Conservation (phyloP, 768 basidiomycete genomes). For the Pholiota conissans region DNA sequence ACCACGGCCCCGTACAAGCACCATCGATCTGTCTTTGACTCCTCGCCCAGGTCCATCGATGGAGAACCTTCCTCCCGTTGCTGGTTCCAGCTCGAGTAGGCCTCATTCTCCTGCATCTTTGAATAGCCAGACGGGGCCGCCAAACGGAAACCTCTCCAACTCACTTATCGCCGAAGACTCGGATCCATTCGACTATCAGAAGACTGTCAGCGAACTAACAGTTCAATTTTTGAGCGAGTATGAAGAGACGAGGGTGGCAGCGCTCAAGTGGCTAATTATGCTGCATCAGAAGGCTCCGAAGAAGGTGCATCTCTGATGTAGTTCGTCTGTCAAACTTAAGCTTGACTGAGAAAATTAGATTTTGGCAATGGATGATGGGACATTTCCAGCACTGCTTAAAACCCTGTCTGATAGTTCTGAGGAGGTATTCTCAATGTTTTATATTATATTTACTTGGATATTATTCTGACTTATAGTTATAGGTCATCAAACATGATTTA, state of each 20-base stretch:
- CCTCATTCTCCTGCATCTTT: conserved; percentile 64
- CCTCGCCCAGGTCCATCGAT: conserved; percentile 32
- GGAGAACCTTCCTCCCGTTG: conserved; percentile 31
- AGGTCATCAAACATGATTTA: conserved; percentile 96
- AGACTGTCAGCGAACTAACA: conserved; percentile 90
- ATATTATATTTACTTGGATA: neutral
- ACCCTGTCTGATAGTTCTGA: conserved; percentile 96
- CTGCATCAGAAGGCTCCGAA: conserved; percentile 96
- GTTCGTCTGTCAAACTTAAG: neutral
- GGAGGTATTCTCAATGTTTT: conserved; percentile 52
- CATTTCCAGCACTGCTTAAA: conserved; percentile 93
- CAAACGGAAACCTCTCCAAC: conserved; percentile 29
- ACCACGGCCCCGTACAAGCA: conserved; percentile 21
- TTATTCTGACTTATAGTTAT: conserved; percentile 6
- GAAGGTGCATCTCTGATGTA: conserved; percentile 54
- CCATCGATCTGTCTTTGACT: conserved; percentile 38
- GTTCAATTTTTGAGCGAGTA: conserved; percentile 95
- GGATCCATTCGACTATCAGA: conserved; percentile 89
- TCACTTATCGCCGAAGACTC: conserved; percentile 42
- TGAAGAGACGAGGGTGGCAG: conserved; percentile 94
- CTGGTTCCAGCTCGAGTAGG: conserved; percentile 41
- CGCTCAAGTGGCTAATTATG: conserved; percentile 98
- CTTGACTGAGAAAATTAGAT: conserved; percentile 56
- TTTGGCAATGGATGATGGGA: conserved; percentile 93
- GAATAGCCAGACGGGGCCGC: conserved; percentile 34